Conservation (phyloP, 2,329 filamentous ascomycete genomes). For the Ascochyta clinopodiicola region DNA sequence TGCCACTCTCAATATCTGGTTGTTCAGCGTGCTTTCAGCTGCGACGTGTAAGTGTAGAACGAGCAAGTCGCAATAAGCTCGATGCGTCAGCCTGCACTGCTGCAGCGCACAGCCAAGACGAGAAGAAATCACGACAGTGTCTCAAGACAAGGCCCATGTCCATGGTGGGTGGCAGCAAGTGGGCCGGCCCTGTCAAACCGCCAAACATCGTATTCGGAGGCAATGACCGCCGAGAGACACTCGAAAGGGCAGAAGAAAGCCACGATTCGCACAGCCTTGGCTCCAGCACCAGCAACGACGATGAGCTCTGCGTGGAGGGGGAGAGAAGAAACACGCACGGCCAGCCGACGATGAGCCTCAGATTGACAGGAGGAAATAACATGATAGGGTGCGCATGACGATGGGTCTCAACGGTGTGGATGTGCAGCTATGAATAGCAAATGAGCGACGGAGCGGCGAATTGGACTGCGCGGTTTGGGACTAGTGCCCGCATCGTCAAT, state of each 20-base stretch:
- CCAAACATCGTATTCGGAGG: slow-evolving; percentile 9
- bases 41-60: slow-evolving; percentile 4
- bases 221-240: slow-evolving; percentile 1
- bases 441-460: slow-evolving; percentile 13
- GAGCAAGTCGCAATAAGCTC: not conserved
- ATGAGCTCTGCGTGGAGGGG: no score
- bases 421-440: slow-evolving; percentile 14
- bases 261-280: not conserved
- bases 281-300: not conserved
- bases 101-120: slow-evolving; percentile 5
- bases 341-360: not conserved
- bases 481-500: slow-evolving; percentile 18
- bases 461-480: slow-evolving; percentile 7
- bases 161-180: slow-evolving; percentile 2
- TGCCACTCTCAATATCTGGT: not conserved
- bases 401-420: slow-evolving; percentile 15
- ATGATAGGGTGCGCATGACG: slow-evolving; percentile 16
- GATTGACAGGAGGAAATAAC: slow-evolving; percentile 2
- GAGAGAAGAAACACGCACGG: not conserved
- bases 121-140: not conserved
- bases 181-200: not conserved
- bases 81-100: slow-evolving; percentile 2
- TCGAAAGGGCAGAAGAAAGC: not conserved
- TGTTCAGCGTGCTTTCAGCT: slow-evolving; percentile 1
- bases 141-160: slow-evolving; percentile 7